Conservation (phyloP, 257 asterid species). For the Mitragyna speciosa region DNA sequence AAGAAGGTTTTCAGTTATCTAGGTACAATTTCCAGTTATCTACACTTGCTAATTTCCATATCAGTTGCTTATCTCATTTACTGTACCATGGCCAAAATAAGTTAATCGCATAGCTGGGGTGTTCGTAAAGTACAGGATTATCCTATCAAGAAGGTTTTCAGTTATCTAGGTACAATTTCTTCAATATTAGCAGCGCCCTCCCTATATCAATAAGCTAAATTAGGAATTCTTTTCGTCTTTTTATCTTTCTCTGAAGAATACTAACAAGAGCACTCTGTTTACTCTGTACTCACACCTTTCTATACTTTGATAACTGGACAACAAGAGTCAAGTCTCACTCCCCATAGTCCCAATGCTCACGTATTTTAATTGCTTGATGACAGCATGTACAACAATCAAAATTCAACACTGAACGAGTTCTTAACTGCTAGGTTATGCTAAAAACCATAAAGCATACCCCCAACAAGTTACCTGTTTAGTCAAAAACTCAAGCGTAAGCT, state of each 20-base stretch:
- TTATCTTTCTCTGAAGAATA: neutral
- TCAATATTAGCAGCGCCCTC: too few relatives aligned
- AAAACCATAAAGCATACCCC: neutral
- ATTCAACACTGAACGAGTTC: neutral
- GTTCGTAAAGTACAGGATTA: too few relatives aligned
- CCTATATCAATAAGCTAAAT: too few relatives aligned
- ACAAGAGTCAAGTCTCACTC: neutral
- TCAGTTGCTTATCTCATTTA: neutral
- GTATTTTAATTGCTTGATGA: neutral
- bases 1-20: too few relatives aligned
- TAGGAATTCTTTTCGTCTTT: too few relatives aligned
- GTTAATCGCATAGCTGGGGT: neutral
- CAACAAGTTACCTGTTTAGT: slow-evolving; percentile 69
- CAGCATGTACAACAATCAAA: neutral
- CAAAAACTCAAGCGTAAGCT: slow-evolving; percentile 86
- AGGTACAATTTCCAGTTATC: too few relatives aligned
- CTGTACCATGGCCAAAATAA: neutral
- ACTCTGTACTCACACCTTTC: neutral
- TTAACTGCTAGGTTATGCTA: neutral
- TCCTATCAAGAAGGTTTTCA: too few relatives aligned
- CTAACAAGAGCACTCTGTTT: neutral
- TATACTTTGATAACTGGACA: too few relatives aligned
- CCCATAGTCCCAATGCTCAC: neutral
- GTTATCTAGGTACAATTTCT: too few relatives aligned
- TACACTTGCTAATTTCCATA: neutral